Conservation (phyloP, 306 rosid species). For the Cucumis hystrix region DNA sequence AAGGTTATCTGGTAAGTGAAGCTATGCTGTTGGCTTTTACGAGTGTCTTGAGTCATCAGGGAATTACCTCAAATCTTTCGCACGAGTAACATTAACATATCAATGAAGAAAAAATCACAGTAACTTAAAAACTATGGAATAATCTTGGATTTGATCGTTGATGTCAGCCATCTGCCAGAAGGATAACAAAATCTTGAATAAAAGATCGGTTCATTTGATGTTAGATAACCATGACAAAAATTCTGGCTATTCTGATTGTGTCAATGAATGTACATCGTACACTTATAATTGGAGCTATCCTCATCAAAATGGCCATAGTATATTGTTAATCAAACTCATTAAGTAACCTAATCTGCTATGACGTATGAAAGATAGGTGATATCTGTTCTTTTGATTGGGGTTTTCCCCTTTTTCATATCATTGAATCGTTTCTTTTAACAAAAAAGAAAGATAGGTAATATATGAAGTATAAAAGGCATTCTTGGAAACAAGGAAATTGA, state of each 20-base stretch:
- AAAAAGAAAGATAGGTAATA: neutral
- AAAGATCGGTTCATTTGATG: neutral
- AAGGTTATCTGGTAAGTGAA: constrained; percentile 66
- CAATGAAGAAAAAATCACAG: neutral
- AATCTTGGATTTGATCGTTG: neutral
- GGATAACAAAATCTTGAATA: neutral
- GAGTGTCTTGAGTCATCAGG: neutral
- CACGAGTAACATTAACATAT: neutral
- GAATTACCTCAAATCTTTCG: neutral
- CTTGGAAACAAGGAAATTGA: neutral
- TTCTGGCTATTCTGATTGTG: neutral
- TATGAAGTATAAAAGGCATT: neutral
- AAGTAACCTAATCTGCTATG: neutral
- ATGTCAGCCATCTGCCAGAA: neutral
- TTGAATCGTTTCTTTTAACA: no score
- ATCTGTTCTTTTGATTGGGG: neutral
- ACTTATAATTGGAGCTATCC: neutral
- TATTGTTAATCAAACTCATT: neutral
- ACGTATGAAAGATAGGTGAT: neutral
- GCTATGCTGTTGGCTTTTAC: neutral
- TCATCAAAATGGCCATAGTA: neutral
- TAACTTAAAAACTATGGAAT: neutral
- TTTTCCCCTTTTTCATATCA: no score
- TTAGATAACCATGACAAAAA: neutral
- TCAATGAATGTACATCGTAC: neutral